Conservation (phyloP, 352 stramenopile genomes). For the Globisporangium carolinianum region DNA sequence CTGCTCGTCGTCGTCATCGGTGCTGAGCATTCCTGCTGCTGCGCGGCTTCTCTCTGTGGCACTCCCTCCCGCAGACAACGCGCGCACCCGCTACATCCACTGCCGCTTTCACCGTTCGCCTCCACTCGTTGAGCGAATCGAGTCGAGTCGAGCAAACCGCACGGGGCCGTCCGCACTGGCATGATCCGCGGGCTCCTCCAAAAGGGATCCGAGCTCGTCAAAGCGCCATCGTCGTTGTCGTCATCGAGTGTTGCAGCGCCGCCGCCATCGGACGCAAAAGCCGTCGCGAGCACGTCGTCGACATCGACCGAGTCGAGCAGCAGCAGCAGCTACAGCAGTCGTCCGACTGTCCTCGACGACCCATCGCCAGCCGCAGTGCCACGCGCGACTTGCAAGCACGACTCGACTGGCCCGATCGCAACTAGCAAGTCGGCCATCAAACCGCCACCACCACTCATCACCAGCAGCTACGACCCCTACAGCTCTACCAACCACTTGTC, state of each 20-base stretch:
- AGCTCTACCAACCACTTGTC: background rate
- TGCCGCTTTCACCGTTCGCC: too few relatives aligned
- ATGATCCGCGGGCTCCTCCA: constrained; percentile 18
- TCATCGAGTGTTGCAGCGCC: background rate
- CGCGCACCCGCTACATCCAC: too few relatives aligned
- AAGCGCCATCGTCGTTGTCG: background rate
- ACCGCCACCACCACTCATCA: constrained; percentile 13
- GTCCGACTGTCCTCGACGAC: background rate
- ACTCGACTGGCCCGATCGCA: constrained; percentile 13
- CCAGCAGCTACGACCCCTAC: constrained; percentile 10
- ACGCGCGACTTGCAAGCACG: background rate
- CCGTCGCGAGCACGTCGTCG: constrained; percentile 2
- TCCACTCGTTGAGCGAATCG: too few relatives aligned
- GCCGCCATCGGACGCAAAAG: background rate
- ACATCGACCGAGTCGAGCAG: constrained; percentile 2
- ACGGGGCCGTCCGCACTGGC: background rate
- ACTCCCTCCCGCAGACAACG: too few relatives aligned
- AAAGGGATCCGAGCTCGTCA: constrained; percentile 8
- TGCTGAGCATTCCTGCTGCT: too few relatives aligned
- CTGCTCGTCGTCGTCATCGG: background rate
- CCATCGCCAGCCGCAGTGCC: too few relatives aligned
- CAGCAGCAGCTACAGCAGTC: background rate
- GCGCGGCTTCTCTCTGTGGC: too few relatives aligned
- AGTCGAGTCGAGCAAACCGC: too few relatives aligned
- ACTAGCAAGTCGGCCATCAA: constrained; percentile 12